Evolutionary conservation across 78 protist species (phyloP).

Genomic region (Mantamonas sphyraenae): DNA sequence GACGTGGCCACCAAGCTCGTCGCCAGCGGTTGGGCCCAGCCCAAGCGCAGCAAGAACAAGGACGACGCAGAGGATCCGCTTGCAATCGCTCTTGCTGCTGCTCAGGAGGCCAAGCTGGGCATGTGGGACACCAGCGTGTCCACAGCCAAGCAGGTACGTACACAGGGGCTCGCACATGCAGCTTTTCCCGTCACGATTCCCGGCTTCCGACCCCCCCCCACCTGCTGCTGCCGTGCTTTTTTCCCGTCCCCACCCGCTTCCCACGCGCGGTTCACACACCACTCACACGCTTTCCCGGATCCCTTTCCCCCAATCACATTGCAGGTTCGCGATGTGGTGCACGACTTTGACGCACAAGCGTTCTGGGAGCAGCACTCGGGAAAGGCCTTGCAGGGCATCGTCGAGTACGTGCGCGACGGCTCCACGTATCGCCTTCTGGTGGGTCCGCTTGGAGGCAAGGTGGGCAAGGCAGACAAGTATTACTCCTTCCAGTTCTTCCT

Average conservation of each 20-base stretch:
- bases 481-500: no score
- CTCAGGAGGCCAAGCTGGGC: neutral
- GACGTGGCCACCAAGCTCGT: neutral
- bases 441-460: no score
- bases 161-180: no score
- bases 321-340: neutral
- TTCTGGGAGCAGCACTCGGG: neutral
- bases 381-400: neutral
- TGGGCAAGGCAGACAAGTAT: no score
- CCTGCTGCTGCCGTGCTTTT: no score
- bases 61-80: neutral
- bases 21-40: neutral
- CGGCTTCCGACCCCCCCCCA: no score
- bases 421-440: slow-evolving; percentile 21
- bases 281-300: no score
- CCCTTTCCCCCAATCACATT: no score
- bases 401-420: slow-evolving; percentile 44
- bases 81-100: neutral
- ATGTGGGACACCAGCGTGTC: neutral
- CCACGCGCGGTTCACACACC: no score
- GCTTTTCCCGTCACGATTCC: no score
- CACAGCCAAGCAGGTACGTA: no score
- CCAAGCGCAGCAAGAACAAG: neutral
- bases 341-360: neutral
- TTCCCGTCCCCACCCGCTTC: no score